Evolutionary conservation across 441 rosid genomes (phyloP).

Genomic region (Erodium trifolium): DNA sequence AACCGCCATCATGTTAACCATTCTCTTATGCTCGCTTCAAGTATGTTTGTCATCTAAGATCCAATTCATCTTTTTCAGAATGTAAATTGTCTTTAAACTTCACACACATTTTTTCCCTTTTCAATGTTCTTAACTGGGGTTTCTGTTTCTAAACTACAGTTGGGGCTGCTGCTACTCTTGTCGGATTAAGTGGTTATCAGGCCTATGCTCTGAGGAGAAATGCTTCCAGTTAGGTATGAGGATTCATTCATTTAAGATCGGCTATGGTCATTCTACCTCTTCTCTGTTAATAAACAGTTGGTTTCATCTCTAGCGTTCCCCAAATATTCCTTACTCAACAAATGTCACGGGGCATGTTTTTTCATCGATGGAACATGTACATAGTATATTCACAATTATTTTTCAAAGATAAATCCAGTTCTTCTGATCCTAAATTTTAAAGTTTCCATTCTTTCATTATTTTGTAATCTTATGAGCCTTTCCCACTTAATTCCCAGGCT

Average conservation of each 20-base stretch:
- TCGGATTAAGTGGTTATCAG: constrained; percentile 62
- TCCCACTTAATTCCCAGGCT: neutral
- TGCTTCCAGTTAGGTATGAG: constrained; percentile 19
- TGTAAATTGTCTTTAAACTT: neutral
- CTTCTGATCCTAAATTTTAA: neutral
- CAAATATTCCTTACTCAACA: constrained; percentile 8
- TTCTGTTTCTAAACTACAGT: constrained; percentile 32
- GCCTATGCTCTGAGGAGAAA: constrained; percentile 55
- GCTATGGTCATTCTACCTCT: constrained; percentile 9
- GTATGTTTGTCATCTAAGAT: constrained; percentile 22
- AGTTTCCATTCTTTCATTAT: neutral
- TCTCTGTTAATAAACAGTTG: constrained; percentile 16
- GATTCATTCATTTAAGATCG: constrained; percentile 5
- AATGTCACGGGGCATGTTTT: constrained; percentile 8
- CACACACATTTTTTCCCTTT: neutral
- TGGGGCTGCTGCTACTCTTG: constrained; percentile 50
- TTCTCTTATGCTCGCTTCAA: constrained; percentile 61
- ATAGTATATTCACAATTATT: constrained; percentile 9
- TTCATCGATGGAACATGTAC: constrained; percentile 16
- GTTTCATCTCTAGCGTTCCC: constrained; percentile 8
- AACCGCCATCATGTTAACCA: constrained; percentile 44
- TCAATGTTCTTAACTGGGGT: constrained; percentile 12
- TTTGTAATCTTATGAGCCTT: neutral
- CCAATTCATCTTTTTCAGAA: neutral
- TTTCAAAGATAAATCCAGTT: neutral